These are phyloP conservation scores for Wallacemonas rigidus DNA, from an alignment of 208 protist species.

Conservation along the genomic window DNA sequence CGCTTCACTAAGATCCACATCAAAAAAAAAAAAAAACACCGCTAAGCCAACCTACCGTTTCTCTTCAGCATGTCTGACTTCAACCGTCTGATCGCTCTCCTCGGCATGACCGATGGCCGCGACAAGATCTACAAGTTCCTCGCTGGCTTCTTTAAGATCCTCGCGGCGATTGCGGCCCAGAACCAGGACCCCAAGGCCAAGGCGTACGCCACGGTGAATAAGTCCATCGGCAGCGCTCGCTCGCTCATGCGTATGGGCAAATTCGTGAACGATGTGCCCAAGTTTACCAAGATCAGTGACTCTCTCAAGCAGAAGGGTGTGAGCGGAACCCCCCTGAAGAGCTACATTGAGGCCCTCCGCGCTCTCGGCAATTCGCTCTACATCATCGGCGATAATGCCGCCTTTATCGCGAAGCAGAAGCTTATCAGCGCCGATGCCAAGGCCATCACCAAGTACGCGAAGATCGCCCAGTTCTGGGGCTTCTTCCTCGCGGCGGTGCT, in stretches of 20 bases:
- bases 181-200: conserved; percentile 40
- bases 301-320: conserved; percentile 43
- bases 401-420: conserved; percentile 83
- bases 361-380: conserved; percentile 87
- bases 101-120: conserved; percentile 87
- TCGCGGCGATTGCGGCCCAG: conserved; percentile 47
- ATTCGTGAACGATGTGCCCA: conserved; percentile 85
- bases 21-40: conserved; percentile 10
- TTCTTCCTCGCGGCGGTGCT: conserved; percentile 90
- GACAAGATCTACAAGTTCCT: conserved; percentile 94
- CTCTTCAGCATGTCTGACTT: conserved; percentile 60
- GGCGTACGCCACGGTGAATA: conserved; percentile 61
- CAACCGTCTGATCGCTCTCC: conserved; percentile 83
- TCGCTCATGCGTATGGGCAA: conserved; percentile 92
- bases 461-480: conserved; percentile 92
- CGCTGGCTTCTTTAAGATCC: conserved; percentile 78
- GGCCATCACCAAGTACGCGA: conserved; percentile 55
- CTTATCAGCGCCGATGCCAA: conserved; percentile 61
- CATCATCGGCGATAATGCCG: conserved; percentile 88
- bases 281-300: conserved; percentile 62
- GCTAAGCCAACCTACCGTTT: background rate
- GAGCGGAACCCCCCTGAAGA: conserved; percentile 51
- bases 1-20: background rate
- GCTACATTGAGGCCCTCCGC: conserved; percentile 83
- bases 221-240: conserved; percentile 77